These are phyloP conservation scores for Albugo candida DNA, from an alignment of 352 stramenopile species.

Conservation along the genomic window DNA sequence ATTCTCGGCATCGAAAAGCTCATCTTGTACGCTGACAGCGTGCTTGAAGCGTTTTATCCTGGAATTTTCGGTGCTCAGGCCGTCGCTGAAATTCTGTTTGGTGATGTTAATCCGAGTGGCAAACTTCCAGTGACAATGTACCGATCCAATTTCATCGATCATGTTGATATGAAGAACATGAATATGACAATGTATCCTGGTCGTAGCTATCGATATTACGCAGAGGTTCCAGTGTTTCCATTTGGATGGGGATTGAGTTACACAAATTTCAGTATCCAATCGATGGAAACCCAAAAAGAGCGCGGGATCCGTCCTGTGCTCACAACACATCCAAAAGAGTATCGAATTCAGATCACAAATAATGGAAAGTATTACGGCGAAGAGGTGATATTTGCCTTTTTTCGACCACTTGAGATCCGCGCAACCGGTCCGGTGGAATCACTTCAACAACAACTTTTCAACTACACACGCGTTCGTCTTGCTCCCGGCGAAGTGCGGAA, in stretches of 20 bases:
- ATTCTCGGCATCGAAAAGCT: slow-evolving; percentile 60
- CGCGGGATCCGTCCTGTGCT: neutral
- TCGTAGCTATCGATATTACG: slow-evolving; percentile 85
- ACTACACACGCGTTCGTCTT: slow-evolving; percentile 37
- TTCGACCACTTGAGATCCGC: slow-evolving; percentile 29
- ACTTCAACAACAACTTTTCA: slow-evolving; percentile 62
- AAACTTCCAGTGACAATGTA: slow-evolving; percentile 81
- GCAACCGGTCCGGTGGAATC: slow-evolving; percentile 30
- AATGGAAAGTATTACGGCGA: slow-evolving; percentile 27
- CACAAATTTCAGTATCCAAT: slow-evolving; percentile 38
- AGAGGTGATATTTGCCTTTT: slow-evolving; percentile 66
- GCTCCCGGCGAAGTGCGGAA: slow-evolving; percentile 14
- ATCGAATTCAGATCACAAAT: slow-evolving; percentile 14
- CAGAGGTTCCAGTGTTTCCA: slow-evolving; percentile 67
- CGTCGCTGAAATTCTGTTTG: slow-evolving; percentile 69
- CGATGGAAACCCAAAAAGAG: slow-evolving; percentile 1
- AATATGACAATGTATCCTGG: slow-evolving; percentile 79
- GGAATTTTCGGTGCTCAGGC: slow-evolving; percentile 67
- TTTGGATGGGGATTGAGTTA: slow-evolving; percentile 85
- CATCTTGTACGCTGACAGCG: slow-evolving; percentile 29
- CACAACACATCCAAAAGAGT: neutral
- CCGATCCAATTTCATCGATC: slow-evolving; percentile 46
- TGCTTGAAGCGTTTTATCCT: slow-evolving; percentile 70
- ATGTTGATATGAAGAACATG: slow-evolving; percentile 74
- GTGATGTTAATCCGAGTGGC: slow-evolving; percentile 50